A percentile compares a stretch with the other conserved stretches of the same genome.
These are phyloP conservation scores for Cyclanthera cordifolia DNA, from an alignment of 306 rosid genomes.

Conservation along the genomic window DNA sequence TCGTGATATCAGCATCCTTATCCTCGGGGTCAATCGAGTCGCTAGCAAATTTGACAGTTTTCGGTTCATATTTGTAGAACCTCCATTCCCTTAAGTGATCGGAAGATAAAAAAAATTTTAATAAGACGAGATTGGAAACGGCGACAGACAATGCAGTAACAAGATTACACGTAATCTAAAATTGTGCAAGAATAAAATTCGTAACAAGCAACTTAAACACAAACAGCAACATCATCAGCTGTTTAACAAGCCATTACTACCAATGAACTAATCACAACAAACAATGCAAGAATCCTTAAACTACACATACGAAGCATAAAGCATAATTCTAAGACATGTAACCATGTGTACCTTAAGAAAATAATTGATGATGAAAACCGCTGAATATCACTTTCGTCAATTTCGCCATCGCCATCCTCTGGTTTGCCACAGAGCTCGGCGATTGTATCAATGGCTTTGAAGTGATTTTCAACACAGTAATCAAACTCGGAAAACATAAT, in stretches of 20 bases:
- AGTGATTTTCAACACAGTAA: too few relatives aligned
- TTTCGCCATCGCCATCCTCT: too few relatives aligned
- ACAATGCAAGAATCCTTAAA: neutral
- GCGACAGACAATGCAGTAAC: too few relatives aligned
- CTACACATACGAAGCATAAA: neutral
- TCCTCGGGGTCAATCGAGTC: slow-evolving; percentile 26
- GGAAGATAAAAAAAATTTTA: neutral
- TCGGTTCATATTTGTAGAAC: slow-evolving; percentile 50
- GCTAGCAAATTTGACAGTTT: slow-evolving; percentile 39
- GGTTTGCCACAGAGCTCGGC: too few relatives aligned
- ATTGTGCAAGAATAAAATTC: too few relatives aligned
- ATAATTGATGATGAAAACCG: slow-evolving; percentile 40
- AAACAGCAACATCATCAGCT: too few relatives aligned
- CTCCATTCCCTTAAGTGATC: slow-evolving; percentile 95
- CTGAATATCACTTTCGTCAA: slow-evolving; percentile 33
- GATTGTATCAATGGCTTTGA: too few relatives aligned
- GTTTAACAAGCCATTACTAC: too few relatives aligned
- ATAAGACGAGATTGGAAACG: neutral
- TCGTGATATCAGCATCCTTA: slow-evolving; percentile 19
- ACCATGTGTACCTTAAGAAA: slow-evolving; percentile 46
- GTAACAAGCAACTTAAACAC: too few relatives aligned
- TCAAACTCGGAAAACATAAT: too few relatives aligned
- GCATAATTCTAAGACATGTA: neutral
- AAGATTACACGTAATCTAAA: neutral
- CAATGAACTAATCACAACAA: too few relatives aligned